phyloP scores from a whole-genome alignment of 495 filamentous ascomycete species.

The Penicillium chermesinum region DNA sequence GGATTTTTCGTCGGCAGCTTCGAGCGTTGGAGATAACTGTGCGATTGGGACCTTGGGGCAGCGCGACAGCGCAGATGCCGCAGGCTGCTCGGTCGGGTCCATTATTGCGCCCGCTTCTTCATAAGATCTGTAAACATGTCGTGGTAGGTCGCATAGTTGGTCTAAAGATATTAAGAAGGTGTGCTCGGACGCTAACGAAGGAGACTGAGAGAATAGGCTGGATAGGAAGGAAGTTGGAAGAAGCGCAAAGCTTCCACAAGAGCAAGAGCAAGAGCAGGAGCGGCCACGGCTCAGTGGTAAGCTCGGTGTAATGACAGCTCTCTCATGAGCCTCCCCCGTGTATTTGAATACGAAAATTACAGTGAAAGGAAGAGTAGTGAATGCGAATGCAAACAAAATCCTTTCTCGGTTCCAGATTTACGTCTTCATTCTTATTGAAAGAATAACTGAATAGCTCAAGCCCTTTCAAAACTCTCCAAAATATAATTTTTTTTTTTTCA shows the following conservation, averaged over 20 bases:
- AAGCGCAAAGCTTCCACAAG: background rate
- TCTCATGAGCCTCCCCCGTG: background rate
- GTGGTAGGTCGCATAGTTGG: slow-evolving; percentile 2
- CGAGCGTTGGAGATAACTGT: slow-evolving; percentile 54
- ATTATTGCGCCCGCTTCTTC: slow-evolving; percentile 27
- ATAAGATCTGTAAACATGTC: slow-evolving; percentile 1
- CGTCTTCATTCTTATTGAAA: background rate
- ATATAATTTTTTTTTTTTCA: too few species aligned
- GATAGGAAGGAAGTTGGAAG: slow-evolving; percentile 1
- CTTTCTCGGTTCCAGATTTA: background rate
- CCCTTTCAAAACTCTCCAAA: too few species aligned
- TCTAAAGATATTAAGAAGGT: slow-evolving; percentile 2
- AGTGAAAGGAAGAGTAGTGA: background rate
- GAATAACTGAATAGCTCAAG: too few species aligned
- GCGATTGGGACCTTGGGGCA: slow-evolving; percentile 57
- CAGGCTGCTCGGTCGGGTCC: slow-evolving; percentile 26
- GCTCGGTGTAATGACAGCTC: slow-evolving; percentile 12
- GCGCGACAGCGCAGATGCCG: slow-evolving; percentile 18
- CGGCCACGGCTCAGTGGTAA: too few species aligned
- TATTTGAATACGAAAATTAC: background rate
- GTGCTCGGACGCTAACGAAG: background rate
- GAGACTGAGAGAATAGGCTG: background rate
- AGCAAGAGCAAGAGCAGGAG: background rate
- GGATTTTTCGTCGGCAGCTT: slow-evolving; percentile 25
- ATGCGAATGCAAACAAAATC: too few species aligned